Evolutionary conservation across 176 grass and related monocot species (phyloP).

Genomic region (Oryza rufipogon): DNA sequence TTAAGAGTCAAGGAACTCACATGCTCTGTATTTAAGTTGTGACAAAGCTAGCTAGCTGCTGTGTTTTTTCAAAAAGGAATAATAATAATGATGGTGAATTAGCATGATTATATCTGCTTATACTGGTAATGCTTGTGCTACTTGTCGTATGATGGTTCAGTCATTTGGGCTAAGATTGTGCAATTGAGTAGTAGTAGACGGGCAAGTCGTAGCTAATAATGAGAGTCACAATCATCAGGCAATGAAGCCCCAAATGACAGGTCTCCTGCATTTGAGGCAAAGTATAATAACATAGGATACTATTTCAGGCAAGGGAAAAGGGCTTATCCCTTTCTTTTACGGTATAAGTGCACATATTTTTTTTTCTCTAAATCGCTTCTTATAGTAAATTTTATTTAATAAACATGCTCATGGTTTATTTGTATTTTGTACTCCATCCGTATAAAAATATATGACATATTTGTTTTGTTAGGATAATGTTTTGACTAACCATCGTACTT

Average conservation of each 20-base stretch:
- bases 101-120: not conserved
- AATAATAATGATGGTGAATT: not conserved
- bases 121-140: not conserved
- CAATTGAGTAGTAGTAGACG: not conserved
- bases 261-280: conserved; percentile 2
- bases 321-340: not conserved
- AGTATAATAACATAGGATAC: not conserved
- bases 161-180: not conserved
- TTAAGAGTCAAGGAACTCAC: conserved; percentile 45
- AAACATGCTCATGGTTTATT: not conserved
- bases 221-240: not conserved
- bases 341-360: not conserved
- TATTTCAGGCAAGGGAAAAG: not conserved
- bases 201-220: not conserved
- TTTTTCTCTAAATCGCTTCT: not conserved
- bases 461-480: too few species aligned
- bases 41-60: not conserved
- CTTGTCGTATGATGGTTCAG: not conserved
- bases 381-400: not conserved
- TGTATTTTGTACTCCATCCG: too few species aligned
- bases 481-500: too few species aligned
- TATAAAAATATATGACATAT: too few species aligned
- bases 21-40: conserved; percentile 37
- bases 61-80: not conserved
- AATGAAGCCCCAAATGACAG: conserved; percentile 6